phyloP scores from a whole-genome alignment of 345 rosid genomes.

The Citrus maxima region DNA sequence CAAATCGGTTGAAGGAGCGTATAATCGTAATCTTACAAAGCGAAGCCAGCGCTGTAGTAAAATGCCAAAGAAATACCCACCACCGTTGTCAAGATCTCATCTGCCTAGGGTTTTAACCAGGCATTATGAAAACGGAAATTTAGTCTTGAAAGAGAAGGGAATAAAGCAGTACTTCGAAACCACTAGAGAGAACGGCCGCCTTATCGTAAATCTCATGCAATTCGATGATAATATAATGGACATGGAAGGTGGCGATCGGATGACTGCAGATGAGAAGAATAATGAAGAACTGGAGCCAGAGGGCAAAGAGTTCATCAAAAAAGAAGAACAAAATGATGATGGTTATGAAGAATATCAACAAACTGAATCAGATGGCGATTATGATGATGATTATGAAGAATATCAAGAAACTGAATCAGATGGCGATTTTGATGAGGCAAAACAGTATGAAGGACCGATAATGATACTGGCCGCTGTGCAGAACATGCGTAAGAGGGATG shows the following conservation, averaged over 20 bases:
- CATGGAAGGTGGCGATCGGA: background rate
- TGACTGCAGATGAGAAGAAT: background rate
- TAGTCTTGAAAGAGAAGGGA: slow-evolving; percentile 40
- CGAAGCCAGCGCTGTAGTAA: background rate
- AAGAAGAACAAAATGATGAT: background rate
- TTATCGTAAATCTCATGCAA: slow-evolving; percentile 37
- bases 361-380: background rate
- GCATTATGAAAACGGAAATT: slow-evolving; percentile 40
- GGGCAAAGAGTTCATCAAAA: background rate
- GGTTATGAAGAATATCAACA: slow-evolving; percentile 7
- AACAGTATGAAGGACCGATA: background rate
- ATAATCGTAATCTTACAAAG: background rate
- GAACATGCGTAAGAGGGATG: background rate
- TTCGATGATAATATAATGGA: slow-evolving; percentile 21
- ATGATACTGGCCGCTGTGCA: background rate
- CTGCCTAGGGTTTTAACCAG: slow-evolving; percentile 45
- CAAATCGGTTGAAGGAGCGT: background rate
- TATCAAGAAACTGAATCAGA: slow-evolving; percentile 7
- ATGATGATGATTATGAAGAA: background rate
- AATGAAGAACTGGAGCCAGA: slow-evolving; percentile 9
- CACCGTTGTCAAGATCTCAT: slow-evolving; percentile 32
- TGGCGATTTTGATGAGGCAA: background rate
- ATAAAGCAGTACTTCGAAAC: slow-evolving; percentile 45
- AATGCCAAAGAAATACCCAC: slow-evolving; percentile 34
- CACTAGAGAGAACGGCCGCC: slow-evolving; percentile 37